A percentile compares a stretch with the other conserved stretches of the same genome.
Conservation (phyloP, 345 rosid genomes). For the Chamaenerion angustifolium region DNA sequence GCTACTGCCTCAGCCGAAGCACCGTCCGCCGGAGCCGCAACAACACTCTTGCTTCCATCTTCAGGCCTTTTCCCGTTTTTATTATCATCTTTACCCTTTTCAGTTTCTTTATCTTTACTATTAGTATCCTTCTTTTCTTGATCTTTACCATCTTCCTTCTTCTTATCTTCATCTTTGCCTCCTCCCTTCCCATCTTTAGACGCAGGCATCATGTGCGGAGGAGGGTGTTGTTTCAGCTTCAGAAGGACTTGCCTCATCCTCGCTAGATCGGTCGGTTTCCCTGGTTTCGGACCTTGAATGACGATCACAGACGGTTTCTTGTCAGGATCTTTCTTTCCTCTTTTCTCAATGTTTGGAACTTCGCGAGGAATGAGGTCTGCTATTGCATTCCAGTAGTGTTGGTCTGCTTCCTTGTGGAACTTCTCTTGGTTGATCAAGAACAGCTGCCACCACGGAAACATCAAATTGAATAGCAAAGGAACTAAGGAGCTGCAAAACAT, state of each 20-base stretch:
- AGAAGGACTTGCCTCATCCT: conserved; percentile 77
- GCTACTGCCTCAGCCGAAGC: conserved; percentile 11
- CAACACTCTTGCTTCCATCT: conserved; percentile 12
- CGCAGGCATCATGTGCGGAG: conserved; percentile 87
- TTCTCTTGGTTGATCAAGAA: conserved; percentile 77
- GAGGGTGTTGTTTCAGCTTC: conserved; percentile 77
- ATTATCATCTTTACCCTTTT: conserved; percentile 6
- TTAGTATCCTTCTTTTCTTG: conserved; percentile 34
- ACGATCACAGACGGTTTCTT: conserved; percentile 49
- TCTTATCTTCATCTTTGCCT: conserved; percentile 25
- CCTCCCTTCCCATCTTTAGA: conserved; percentile 31
- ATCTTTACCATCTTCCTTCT: conserved; percentile 15
- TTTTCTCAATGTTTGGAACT: conserved; percentile 73
- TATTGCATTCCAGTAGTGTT: conserved; percentile 89
- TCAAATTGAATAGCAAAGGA: too few relatives aligned
- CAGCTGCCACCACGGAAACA: conserved; percentile 26
- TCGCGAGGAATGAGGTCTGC: conserved; percentile 86
- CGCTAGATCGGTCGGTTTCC: conserved; percentile 72
- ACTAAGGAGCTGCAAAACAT: too few relatives aligned
- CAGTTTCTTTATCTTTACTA: conserved; percentile 7
- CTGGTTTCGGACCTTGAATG: conserved; percentile 91
- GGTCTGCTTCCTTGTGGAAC: conserved; percentile 83
- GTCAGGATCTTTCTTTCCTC: conserved; percentile 67
- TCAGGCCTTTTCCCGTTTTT: conserved; percentile 14
- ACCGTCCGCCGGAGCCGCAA: conserved; percentile 3